Base-by-base conservation (phyloP, 2,329 filamentous ascomycete genomes). In the Penicillium sp. region DNA sequence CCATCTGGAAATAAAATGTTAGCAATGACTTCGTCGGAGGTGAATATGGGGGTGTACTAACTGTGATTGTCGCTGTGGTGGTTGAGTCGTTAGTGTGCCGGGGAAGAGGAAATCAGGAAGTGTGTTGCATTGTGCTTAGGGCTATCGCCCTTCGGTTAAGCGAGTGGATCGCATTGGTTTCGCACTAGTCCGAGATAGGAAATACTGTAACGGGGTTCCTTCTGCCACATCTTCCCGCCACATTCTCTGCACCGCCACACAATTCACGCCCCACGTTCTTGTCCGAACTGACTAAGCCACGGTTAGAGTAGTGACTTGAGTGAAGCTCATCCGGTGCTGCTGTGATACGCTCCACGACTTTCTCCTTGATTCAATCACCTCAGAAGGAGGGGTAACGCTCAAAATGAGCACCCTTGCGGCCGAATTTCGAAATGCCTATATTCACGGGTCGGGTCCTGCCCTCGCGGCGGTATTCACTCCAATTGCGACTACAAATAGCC, bases 401-500 rank as follows among this genome's bases (percentile, higher is more conserved):
- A 75, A 63, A 54, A 93, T 96, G 92, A 87, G 93, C 69, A 78
- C 81, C 52, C 78, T 95, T 51, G 89, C 96, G 68, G 78, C 81
- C 43, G 86, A 90, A 58, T 96, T 96, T 72, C 85, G 84, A 54
- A 78, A 84, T 56, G 91, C 91, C 39, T 84, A 92, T 68, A 75
- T 79, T 48, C 75, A 78, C 29, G 81, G 83, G 55, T 85, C 90
- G 71, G 92, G 92, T 59, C 88, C 89, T 67, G 81, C 82, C 49
- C 83, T 98, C 37, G 89, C 92, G 21, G 83, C 85, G 58, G 90
- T 90, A 10, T 79, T 98, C 57, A 88, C 85, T 14, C 93, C 93
- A 35, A 81, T 89, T 57, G 75, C 89, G 49, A 84, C 89, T 4
- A 67, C 80, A 29, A 76, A 83, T 47, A 80, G 91, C 57, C 84